These are phyloP conservation scores for Brassica incana DNA, from an alignment of 345 rosid genomes.

Conservation along the genomic window DNA sequence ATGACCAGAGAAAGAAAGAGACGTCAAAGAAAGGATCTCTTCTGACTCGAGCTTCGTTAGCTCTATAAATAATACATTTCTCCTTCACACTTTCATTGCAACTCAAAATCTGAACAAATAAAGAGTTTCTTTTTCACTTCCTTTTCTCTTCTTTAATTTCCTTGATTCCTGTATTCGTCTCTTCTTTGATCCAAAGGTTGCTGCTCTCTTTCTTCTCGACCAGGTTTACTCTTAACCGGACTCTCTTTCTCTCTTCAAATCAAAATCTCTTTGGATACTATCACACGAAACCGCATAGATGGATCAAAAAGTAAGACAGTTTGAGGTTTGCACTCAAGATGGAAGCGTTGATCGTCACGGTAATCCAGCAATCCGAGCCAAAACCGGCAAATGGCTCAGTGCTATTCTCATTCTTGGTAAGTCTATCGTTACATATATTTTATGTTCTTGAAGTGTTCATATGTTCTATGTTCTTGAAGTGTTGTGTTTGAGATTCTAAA, in stretches of 20 bases:
- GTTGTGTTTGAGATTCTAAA: constrained; percentile 1
- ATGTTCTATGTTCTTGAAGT: not conserved
- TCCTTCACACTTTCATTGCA: constrained; percentile 36
- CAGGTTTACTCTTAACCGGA: constrained; percentile 7
- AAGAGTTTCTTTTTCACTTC: constrained; percentile 23
- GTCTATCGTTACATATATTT: not conserved
- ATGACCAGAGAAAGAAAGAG: constrained; percentile 29
- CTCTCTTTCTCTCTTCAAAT: not conserved
- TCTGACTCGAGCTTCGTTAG: not conserved
- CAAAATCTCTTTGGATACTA: constrained; percentile 12
- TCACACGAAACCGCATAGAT: constrained; percentile 21
- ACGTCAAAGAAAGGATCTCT: constrained; percentile 39
- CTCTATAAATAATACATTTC: constrained; percentile 36
- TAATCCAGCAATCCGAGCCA: constrained; percentile 60
- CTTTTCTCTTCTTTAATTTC: constrained; percentile 20
- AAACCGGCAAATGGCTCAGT: constrained; percentile 81
- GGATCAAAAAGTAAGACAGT: constrained; percentile 44
- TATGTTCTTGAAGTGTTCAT: not conserved
- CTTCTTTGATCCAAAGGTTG: constrained; percentile 1
- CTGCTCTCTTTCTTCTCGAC: not conserved
- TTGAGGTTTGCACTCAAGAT: constrained; percentile 58
- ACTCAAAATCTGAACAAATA: constrained; percentile 6
- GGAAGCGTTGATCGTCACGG: constrained; percentile 84
- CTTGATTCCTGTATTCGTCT: not conserved
- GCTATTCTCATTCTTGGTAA: constrained; percentile 76